Evolutionary conservation across 176 grass and related monocot species (phyloP).

Genomic region (Paspalum notatum): DNA sequence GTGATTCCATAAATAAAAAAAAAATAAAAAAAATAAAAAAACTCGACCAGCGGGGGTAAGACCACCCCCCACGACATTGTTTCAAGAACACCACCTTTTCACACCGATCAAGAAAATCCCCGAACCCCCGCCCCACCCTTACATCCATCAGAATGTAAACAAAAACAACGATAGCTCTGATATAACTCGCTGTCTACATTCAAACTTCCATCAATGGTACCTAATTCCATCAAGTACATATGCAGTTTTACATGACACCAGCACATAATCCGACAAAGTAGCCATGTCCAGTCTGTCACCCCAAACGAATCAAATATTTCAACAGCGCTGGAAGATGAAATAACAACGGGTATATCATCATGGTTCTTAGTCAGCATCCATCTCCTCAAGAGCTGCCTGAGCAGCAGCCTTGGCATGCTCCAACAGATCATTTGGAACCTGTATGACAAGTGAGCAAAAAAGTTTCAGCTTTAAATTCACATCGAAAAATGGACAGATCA

Average conservation of each 20-base stretch:
- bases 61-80: no score
- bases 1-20: no score
- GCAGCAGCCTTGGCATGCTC: slow-evolving; percentile 65
- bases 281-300: neutral
- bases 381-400: slow-evolving; percentile 69
- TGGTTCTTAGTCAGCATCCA: slow-evolving; percentile 71
- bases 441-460: slow-evolving; percentile 15
- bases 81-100: no score
- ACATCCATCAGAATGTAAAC: neutral
- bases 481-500: neutral
- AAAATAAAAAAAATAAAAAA: no score
- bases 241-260: neutral
- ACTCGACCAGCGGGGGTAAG: no score
- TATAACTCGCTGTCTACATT: neutral
- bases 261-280: slow-evolving; percentile 21
- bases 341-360: neutral
- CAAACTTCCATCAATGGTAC: neutral
- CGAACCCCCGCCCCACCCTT: no score
- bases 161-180: neutral
- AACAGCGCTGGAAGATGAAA: slow-evolving; percentile 9
- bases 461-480: slow-evolving; percentile 9
- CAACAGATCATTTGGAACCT: slow-evolving; percentile 70
- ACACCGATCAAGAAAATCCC: no score
- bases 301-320: slow-evolving; percentile 28
- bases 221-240: neutral